Base-by-base conservation (phyloP, 164 flowering plant species). In the Buxus sempervirens region DNA sequence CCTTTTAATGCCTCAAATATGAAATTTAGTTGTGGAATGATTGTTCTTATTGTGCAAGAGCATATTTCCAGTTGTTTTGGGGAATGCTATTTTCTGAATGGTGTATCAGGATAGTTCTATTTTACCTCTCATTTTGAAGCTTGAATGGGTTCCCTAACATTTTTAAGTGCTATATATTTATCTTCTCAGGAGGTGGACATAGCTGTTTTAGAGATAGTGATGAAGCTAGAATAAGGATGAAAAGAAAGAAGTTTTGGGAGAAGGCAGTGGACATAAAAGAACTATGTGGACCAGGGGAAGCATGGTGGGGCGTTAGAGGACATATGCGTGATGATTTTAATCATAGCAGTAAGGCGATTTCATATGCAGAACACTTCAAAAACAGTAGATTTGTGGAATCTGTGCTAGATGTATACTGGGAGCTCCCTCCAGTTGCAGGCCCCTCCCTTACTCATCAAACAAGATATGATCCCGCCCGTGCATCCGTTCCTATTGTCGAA, bases 291-390 rank as follows among this genome's bases (percentile, higher is more conserved):
- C 75, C 85, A 0, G 76, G 73, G 25, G 90, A 87, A 76, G 79
- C 78, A 28, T 89, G 94, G 94, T 89, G 94, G 94, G 91, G 94
- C 25, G 94, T 89, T 26, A 80, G 80, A 75, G 94, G 94, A 20
- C 73, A 87, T 36, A 83, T 83, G 88, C 81, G 90, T 21, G 94
- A 87, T 58, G 73, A 87, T 64, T 89, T 89, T 41, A 84, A 84
- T 73, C 87, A 87, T 70, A 84, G 78, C 61, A 87, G 87, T 66
- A 67, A 76, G 61, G 73, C 73, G 25, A 84, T 89, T 19, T 64
- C 91, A 18, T 72, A 81, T 24, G 21, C 54, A 0, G 76, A 85
- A 42, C 94, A 89, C 66, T 89, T 85, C 32, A 64, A 82, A 71
- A 87, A 89, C 67, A 87, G 91, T 76, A 73, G 88, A 64, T 86